Base-by-base conservation (phyloP, 257 asterid genomes). In the Solanum corneliomulleri region DNA sequence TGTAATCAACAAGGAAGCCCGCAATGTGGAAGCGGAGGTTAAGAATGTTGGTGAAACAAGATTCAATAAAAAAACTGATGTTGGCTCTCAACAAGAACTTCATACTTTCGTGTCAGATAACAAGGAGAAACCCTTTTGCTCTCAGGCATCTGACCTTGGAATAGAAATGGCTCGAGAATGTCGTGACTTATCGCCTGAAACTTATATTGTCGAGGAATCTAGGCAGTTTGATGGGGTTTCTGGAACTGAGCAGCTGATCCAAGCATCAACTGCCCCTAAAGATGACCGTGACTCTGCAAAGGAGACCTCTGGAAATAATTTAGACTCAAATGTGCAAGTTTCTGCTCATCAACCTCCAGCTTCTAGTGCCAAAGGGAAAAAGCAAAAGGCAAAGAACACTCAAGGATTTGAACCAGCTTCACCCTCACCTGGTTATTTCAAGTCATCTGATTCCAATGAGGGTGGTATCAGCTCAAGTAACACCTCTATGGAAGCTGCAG, bases 91-190 rank as follows among this genome's bases (percentile, higher is more conserved):
- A 45, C 66, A 87, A 45, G 95, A 94, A 71, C 94, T 87, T 87
- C 93, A 89, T 64, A 88, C 88, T 90, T 91, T 84, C 88, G 94
- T 86, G 87, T 87, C 96, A 27, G 98, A 92, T 77, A 93, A 91
- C 86, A 95, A 92, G 91, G 98, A 95, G 83, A 95, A 90, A 86
- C 74, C 90, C 49, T 97, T 97, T 89, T 93, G 91, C 91, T 97
- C 99, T 88, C 98, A 96, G 91, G 98, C 96, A 35, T 94, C 98
- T 86, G 96, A 93, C 90, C 92, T 95, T 15, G 98, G 99, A 88
- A 87, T 94, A 76, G 97, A 93, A 86, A 92, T 96, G 95, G 93
- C 98, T 88, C 94, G 95, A 88, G 98, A 96, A 20, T 95, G 88
- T 86, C 92, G 75, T 71, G 93, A 92, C 75, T 84, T 96, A 82